Conservation (phyloP, 768 basidiomycete genomes). For the Termitomyces sp. region DNA sequence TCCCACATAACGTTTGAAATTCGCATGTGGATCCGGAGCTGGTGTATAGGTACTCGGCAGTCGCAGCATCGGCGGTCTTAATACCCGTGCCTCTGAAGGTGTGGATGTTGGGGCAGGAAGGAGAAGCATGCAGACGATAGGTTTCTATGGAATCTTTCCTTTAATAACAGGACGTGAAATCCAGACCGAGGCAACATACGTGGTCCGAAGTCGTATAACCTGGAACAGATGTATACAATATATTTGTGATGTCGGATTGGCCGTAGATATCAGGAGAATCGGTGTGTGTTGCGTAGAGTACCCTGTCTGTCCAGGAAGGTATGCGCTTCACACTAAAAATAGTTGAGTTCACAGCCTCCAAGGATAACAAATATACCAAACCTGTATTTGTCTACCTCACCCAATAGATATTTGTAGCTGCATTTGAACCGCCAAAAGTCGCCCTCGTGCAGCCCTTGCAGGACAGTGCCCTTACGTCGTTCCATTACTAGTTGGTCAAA, state of each 20-base stretch:
- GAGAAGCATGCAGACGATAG: conserved; percentile 66
- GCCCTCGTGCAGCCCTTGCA: conserved; percentile 77
- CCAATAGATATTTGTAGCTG: conserved; percentile 84
- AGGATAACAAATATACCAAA: conserved; percentile 24
- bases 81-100: neutral
- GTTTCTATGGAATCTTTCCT: conserved; percentile 53
- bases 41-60: conserved; percentile 50
- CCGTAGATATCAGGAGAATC: conserved; percentile 52
- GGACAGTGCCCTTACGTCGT: conserved; percentile 56
- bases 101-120: conserved; percentile 41
- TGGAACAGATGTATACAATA: conserved; percentile 76
- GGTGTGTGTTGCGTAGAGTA: conserved; percentile 75
- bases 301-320: conserved; percentile 92
- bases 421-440: conserved; percentile 87
- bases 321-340: conserved; percentile 53
- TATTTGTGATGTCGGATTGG: conserved; percentile 50
- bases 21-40: conserved; percentile 46
- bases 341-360: conserved; percentile 6
- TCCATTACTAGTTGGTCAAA: conserved; percentile 69
- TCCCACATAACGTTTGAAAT: conserved; percentile 59
- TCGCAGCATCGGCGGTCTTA: conserved; percentile 37
- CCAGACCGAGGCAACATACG: conserved; percentile 33
- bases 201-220: conserved; percentile 90
- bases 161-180: neutral
- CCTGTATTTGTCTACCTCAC: conserved; percentile 81